Conservation (phyloP, 2,329 filamentous ascomycete genomes). For the Tolypocladium inflatum region DNA sequence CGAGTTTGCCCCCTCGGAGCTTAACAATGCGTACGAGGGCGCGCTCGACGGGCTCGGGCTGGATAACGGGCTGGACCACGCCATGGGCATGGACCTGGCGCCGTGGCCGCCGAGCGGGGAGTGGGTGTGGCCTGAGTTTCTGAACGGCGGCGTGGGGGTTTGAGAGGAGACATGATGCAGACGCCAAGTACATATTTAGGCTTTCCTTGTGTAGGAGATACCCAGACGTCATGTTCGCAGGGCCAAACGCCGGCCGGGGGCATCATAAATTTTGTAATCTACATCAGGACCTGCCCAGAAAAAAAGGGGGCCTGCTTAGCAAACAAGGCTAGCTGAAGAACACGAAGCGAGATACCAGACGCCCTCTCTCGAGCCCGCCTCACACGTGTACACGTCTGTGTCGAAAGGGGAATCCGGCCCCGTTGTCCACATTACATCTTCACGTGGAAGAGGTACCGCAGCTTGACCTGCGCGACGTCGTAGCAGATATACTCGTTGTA, state of each 20-base stretch:
- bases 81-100: slow-evolving; percentile 31
- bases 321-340: background rate
- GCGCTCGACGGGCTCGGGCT: slow-evolving; percentile 36
- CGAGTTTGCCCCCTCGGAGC: slow-evolving; percentile 27
- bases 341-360: background rate
- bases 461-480: slow-evolving; percentile 57
- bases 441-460: slow-evolving; percentile 61
- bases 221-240: background rate
- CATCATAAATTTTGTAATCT: background rate
- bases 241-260: background rate
- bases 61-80: slow-evolving; percentile 30
- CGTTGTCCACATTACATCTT: background rate
- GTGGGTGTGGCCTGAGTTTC: slow-evolving; percentile 22
- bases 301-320: background rate
- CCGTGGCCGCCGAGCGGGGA: slow-evolving; percentile 23
- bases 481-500: slow-evolving; percentile 74
- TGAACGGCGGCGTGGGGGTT: slow-evolving; percentile 20
- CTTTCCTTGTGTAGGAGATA: background rate
- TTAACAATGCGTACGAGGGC: slow-evolving; percentile 42
- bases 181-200: background rate
- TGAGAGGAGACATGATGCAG: slow-evolving; percentile 5
- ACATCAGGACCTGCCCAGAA: background rate
- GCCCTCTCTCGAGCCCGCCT: background rate
- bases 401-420: too few relatives aligned
- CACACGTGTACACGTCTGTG: too few relatives aligned